Base-by-base conservation (phyloP, 768 basidiomycete genomes). In the Tylopilus sp. region DNA sequence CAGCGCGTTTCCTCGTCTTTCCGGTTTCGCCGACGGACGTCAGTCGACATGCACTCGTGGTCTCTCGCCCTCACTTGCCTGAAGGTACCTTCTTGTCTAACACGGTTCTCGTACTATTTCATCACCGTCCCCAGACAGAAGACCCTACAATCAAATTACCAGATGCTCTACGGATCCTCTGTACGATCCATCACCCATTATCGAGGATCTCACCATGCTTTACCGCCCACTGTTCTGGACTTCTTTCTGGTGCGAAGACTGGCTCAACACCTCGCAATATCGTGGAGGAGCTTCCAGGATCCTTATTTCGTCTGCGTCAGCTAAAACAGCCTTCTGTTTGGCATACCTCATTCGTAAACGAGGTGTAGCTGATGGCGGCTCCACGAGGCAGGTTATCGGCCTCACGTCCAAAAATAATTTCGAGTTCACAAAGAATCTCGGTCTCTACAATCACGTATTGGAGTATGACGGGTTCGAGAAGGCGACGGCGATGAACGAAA, bases 191-290 rank as follows among this genome's bases (percentile, higher is more conserved):
- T 75, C 74, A 0, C 72, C 77, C 0, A 56, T 62, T 1, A 66
- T 70, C 1, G 86, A 87, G 64, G 85, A 86, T 60, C 71, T 86
- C 36, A 80, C 78, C 0, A 87, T 87, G 86, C 76, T 87, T 16
- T 87, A 84, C 57, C 78, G 85, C 0, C 85, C 86, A 0, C 72
- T 87, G 16, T 87, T 86, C 66, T 87, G 86, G 86, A 87, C 86
- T 0, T 78, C 86, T 1, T 87, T 79, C 57, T 87, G 86, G 86
- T 85, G 78, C 56, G 84, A 87, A 64, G 86, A 87, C 62, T 87
- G 84, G 84, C 63, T 87, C 7, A 69, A 77, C 51, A 69, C 75
- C 6, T 73, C 78, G 3, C 59, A 64, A 22, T 87, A 86, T 63
- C 74, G 77, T 10, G 77, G 72, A 1, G 78, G 73, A 7, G 76